Conservation (phyloP, 768 basidiomycete genomes). For the Tylopilus plumbeoviolaceoides region DNA sequence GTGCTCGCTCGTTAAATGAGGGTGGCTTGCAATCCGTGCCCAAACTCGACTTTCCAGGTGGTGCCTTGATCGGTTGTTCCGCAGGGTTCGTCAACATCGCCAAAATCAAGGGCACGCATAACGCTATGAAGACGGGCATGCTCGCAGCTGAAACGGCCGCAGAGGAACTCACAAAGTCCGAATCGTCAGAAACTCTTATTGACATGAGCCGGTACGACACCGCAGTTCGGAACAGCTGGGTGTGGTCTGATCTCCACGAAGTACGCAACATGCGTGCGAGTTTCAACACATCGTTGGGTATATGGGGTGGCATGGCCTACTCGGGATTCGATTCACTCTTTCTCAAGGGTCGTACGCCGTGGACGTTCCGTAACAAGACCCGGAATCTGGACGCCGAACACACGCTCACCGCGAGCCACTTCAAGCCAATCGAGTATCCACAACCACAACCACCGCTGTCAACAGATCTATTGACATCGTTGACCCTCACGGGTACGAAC, state of each 20-base stretch:
- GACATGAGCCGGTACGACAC: conserved; percentile 75
- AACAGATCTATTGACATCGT: conserved; percentile 88
- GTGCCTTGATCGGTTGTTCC: conserved; percentile 90
- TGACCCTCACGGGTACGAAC: conserved; percentile 89
- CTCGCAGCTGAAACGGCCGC: conserved; percentile 89
- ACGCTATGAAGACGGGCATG: conserved; percentile 99
- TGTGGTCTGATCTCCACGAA: conserved; percentile 80
- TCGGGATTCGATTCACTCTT: conserved; percentile 86
- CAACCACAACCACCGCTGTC: conserved; percentile 84
- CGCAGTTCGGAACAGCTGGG: conserved; percentile 73
- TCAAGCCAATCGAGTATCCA: conserved; percentile 81
- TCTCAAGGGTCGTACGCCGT: conserved; percentile 80
- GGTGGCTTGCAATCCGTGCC: conserved; percentile 93
- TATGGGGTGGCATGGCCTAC: conserved; percentile 85
- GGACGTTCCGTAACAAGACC: conserved; percentile 78
- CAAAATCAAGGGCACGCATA: conserved; percentile 98
- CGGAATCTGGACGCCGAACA: conserved; percentile 58
- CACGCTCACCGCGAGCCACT: conserved; percentile 63
- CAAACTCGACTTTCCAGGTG: conserved; percentile 84
- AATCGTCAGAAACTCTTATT: conserved; percentile 23
- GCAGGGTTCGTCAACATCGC: conserved; percentile 96
- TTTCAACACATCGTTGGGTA: conserved; percentile 75
- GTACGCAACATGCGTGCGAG: conserved; percentile 90
- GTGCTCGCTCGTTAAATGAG: conserved; percentile 85
- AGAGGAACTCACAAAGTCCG: conserved; percentile 44